These are phyloP conservation scores for Candida loeiensis DNA, from an alignment of 805 yeast genomes.

Conservation along the genomic window DNA sequence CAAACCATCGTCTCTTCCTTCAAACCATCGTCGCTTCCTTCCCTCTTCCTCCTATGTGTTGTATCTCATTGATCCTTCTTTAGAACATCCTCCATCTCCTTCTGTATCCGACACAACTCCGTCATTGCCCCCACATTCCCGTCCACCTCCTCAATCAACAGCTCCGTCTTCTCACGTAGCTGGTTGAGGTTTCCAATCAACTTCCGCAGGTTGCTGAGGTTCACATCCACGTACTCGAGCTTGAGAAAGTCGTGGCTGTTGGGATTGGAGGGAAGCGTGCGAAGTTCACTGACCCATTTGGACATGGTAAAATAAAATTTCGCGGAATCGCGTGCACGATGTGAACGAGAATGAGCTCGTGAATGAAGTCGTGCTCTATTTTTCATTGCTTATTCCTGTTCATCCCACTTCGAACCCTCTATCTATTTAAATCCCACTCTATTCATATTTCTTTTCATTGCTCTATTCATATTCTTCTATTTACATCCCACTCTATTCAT, in stretches of 20 bases:
- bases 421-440: no score
- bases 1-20: no score
- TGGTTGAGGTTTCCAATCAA: slow-evolving; percentile 22
- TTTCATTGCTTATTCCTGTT: no score
- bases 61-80: no score
- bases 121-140: slow-evolving; percentile 16
- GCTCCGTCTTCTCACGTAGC: slow-evolving; percentile 12
- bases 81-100: no score
- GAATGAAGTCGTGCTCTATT: no score
- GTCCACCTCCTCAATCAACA: slow-evolving; percentile 8
- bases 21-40: no score
- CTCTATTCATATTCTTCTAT: not conserved
- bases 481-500: not conserved
- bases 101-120: slow-evolving; percentile 17
- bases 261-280: slow-evolving; percentile 35
- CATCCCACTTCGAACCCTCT: no score
- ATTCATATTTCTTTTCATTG: no score
- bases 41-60: no score
- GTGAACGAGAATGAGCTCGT: no score
- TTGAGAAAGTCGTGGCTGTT: slow-evolving; percentile 30
- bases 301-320: not conserved
- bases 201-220: slow-evolving; percentile 35
- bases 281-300: slow-evolving; percentile 23
- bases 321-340: no score
- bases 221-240: slow-evolving; percentile 35